These are phyloP conservation scores for Nyctanthes arbortristis DNA, from an alignment of 257 asterid genomes.

Conservation along the genomic window DNA sequence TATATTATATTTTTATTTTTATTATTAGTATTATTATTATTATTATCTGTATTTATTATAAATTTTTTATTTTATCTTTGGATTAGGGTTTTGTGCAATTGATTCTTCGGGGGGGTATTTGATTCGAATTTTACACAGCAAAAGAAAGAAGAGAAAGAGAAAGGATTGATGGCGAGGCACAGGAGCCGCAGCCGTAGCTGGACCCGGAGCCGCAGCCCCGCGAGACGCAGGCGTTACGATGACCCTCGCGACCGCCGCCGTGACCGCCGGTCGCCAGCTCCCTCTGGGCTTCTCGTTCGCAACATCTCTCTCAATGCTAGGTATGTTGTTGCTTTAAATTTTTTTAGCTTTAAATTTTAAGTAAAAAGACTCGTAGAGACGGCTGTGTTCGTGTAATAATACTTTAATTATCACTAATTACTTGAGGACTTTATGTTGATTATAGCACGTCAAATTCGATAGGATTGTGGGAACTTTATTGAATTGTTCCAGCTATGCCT, in stretches of 20 bases:
- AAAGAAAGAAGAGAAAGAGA: background rate
- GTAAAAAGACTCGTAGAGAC: too few species aligned
- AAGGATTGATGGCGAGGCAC: constrained; percentile 49
- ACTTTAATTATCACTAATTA: background rate
- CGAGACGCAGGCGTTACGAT: constrained; percentile 69
- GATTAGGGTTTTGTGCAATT: constrained; percentile 15
- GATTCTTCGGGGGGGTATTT: constrained; percentile 3
- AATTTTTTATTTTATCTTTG: constrained; percentile 12
- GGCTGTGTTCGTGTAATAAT: background rate
- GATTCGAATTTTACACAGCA: background rate
- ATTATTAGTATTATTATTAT: too few species aligned
- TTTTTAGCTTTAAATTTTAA: too few species aligned
- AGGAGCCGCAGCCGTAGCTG: constrained; percentile 57
- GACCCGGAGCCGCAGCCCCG: constrained; percentile 70
- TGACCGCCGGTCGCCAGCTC: constrained; percentile 80
- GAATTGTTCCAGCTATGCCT: background rate
- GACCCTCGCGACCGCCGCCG: constrained; percentile 72
- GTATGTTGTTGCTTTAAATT: too few species aligned
- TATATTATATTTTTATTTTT: too few species aligned
- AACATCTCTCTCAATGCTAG: constrained; percentile 83
- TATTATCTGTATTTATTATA: too few species aligned
- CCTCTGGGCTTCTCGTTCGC: constrained; percentile 92
- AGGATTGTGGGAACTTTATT: background rate
- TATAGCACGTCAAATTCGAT: background rate
- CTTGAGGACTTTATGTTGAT: background rate